Base-by-base conservation (phyloP, 768 basidiomycete species). In the Trametes maxima region DNA sequence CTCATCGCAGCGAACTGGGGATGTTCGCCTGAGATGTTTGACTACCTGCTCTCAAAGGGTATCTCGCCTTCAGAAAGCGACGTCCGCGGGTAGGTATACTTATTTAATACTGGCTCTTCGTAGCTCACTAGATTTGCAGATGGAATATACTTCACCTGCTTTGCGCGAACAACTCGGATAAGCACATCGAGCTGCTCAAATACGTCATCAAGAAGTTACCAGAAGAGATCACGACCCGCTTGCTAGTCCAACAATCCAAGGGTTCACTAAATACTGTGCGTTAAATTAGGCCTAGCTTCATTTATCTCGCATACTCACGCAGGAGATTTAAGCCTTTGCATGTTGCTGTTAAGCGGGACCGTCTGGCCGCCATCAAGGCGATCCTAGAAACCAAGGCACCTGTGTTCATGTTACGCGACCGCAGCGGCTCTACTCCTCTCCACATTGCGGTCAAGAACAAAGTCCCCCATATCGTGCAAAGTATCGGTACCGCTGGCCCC, bases 111-210 rank as follows among this genome's bases (percentile, higher is more conserved):
- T 19, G 19, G 37, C 17, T 33, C 19, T 42, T 1, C 33, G 39
- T 12, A n/a, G 2, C 11, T 51, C 0, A 52, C n/a, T 49, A 8
- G 14, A 22, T 49, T 47, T 24, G n/a, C 58, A 88, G 85, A 5
- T 83, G 77, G 76, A 88, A 88, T 65, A 78, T 86, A 21, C 82
- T 79, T 60, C 86, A 88, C 69, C 70, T 78, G 16, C 68, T 82
- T 36, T 80, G 78, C 65, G 40, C 65, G 0, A 49, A 24, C 21
- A 21, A 71, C 43, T 47, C 74, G 11, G 59, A 64, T 5, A 68
- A 74, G 2, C 59, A 78, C 17, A 5, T 49, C 2, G 54, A 57
- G 13, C 55, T 71, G 19, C 66, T 86, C 14, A 69, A 78, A 28
- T 76, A 83, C 65, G 66, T 85, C 1, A 67, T 85, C 5, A 68